These are phyloP conservation scores for Bruguiera gymnorhiza DNA, from an alignment of 345 rosid genomes.

Conservation along the genomic window DNA sequence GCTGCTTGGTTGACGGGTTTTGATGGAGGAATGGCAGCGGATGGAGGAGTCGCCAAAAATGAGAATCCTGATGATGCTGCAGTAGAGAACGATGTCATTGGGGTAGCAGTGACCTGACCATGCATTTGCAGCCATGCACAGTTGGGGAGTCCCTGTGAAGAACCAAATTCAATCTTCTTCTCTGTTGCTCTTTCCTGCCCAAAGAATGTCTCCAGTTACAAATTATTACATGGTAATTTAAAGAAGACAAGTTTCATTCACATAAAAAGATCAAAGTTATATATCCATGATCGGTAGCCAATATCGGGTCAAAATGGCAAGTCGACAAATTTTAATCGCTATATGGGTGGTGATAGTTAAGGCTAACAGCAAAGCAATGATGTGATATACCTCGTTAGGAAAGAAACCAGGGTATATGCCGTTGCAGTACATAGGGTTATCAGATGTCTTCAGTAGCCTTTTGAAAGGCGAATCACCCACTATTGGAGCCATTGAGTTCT, in stretches of 20 bases:
- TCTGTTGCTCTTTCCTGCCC: slow-evolving; percentile 58
- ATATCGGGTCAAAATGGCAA: neutral
- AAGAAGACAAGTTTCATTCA: neutral
- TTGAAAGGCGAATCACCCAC: slow-evolving; percentile 40
- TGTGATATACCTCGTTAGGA: slow-evolving; percentile 52
- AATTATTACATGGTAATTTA: neutral
- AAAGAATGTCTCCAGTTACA: neutral
- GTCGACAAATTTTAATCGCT: neutral
- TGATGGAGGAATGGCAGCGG: slow-evolving; percentile 54
- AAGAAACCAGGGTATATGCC: slow-evolving; percentile 38
- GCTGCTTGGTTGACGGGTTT: slow-evolving; percentile 39
- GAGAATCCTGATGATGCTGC: slow-evolving; percentile 99
- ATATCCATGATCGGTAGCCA: neutral
- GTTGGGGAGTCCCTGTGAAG: slow-evolving; percentile 46
- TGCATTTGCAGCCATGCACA: slow-evolving; percentile 69
- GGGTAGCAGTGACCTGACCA: slow-evolving; percentile 45
- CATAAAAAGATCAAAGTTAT: too few relatives aligned
- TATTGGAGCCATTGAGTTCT: slow-evolving; percentile 38
- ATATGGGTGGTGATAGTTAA: neutral
- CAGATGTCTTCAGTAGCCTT: slow-evolving; percentile 48
- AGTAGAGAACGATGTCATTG: slow-evolving; percentile 56
- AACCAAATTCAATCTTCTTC: slow-evolving; percentile 37
- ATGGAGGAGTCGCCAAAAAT: slow-evolving; percentile 51
- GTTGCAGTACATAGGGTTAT: slow-evolving; percentile 48
- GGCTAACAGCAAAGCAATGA: neutral